phyloP scores from a whole-genome alignment of 2,329 filamentous ascomycete genomes.

The Aspergillus tanneri region DNA sequence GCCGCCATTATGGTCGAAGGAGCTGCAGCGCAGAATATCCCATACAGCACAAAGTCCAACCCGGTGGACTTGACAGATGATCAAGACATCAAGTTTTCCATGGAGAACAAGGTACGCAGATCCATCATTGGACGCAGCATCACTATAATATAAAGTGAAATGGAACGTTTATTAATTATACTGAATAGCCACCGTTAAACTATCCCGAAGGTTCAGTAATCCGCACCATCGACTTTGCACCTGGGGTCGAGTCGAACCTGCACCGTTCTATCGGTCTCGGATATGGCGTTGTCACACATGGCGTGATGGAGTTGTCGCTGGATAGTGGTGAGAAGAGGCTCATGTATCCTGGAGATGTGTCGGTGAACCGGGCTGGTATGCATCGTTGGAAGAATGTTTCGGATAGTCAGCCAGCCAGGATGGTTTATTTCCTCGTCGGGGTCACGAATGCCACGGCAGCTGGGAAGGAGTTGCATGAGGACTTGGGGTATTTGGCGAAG shows the following conservation, averaged over 20 bases:
- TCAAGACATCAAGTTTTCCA: neutral
- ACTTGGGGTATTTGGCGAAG: constrained; percentile 3
- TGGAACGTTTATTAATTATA: neutral
- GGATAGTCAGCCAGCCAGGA: neutral
- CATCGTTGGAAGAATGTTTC: constrained; percentile 6
- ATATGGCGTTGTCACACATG: neutral
- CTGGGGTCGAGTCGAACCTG: neutral
- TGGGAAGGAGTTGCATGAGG: neutral
- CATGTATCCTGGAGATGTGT: constrained; percentile 4
- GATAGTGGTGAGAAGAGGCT: constrained; percentile 6
- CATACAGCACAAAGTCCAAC: neutral
- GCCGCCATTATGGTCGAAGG: neutral
- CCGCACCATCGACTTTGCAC: constrained; percentile 4
- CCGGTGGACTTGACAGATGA: constrained; percentile 2
- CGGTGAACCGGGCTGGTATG: constrained; percentile 1
- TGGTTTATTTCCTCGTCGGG: neutral
- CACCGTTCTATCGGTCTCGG: constrained; percentile 1
- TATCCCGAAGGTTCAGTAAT: neutral
- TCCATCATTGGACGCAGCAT: neutral
- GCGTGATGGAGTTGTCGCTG: constrained; percentile 2
- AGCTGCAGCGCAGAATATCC: neutral
- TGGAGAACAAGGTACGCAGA: neutral
- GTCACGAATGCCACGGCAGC: neutral
- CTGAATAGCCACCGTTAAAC: neutral
- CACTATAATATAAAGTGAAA: neutral